phyloP scores from a whole-genome alignment of 176 grass and related monocot species.

The Hordeum marinum region DNA sequence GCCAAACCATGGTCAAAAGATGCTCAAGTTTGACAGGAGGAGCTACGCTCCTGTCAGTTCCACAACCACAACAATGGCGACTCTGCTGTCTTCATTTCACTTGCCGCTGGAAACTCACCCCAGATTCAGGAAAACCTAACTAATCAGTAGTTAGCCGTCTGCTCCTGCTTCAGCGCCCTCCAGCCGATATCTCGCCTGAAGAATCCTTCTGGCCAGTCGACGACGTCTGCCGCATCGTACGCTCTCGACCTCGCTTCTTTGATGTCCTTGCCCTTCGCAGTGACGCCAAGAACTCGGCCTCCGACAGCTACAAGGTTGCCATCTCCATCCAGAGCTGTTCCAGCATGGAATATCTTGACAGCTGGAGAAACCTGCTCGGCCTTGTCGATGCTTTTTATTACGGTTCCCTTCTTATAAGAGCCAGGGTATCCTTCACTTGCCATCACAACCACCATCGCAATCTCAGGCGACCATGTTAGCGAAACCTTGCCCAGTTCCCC shows the following conservation, averaged over 20 bases:
- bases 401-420: conserved; percentile 66
- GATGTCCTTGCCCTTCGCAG: conserved; percentile 69
- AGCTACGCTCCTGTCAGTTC: neutral
- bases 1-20: neutral
- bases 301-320: conserved; percentile 61
- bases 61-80: neutral
- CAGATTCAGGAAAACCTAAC: neutral
- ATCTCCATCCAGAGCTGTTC: conserved; percentile 49
- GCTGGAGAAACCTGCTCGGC: conserved; percentile 57
- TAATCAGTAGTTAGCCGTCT: conserved; percentile 20
- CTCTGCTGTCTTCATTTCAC: neutral
- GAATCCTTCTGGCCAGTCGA: conserved; percentile 86
- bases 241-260: conserved; percentile 58
- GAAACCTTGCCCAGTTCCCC: conserved; percentile 59
- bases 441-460: conserved; percentile 80
- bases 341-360: conserved; percentile 91
- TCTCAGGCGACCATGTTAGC: conserved; percentile 59
- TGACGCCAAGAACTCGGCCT: conserved; percentile 67
- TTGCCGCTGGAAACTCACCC: neutral
- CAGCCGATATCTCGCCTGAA: conserved; percentile 78
- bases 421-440: conserved; percentile 76
- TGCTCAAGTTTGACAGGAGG: neutral
- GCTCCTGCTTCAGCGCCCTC: conserved; percentile 50
- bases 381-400: conserved; percentile 72
- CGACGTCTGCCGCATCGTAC: conserved; percentile 49